A percentile compares a stretch with the other conserved stretches of the same genome.
Evolutionary conservation across 1,284 basidiomycete genomes (phyloP).

Genomic region (Ustilago shanxiensis): DNA sequence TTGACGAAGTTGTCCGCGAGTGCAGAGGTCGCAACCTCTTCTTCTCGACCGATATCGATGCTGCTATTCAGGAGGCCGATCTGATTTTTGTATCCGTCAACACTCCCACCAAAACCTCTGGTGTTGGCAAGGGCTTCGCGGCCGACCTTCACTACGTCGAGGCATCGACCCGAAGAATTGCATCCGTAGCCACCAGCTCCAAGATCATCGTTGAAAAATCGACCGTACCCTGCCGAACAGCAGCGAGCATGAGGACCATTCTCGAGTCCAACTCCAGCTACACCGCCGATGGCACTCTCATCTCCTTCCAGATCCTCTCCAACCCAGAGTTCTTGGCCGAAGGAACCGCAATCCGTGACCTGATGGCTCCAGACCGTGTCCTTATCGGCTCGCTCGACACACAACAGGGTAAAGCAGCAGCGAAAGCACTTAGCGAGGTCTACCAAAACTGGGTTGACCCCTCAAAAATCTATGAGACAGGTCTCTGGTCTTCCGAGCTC

Average conservation of each 20-base stretch:
- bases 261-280: conserved; percentile 89
- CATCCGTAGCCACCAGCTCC: conserved; percentile 85
- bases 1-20: conserved; percentile 90
- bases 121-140: conserved; percentile 96
- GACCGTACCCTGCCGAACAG: conserved; percentile 97
- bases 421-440: conserved; percentile 80
- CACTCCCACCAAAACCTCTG: conserved; percentile 97
- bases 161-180: conserved; percentile 93
- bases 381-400: conserved; percentile 95
- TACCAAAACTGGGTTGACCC: conserved; percentile 96
- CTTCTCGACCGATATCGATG: conserved; percentile 95
- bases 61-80: conserved; percentile 91
- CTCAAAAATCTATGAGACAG: conserved; percentile 89
- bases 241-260: conserved; percentile 98
- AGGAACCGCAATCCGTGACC: conserved; percentile 92
- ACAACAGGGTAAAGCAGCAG: conserved; percentile 84
- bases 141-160: conserved; percentile 84
- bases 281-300: conserved; percentile 76
- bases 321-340: conserved; percentile 99
- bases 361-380: conserved; percentile 91
- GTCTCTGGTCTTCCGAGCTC: conserved; percentile 98
- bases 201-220: conserved; percentile 99
- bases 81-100: conserved; percentile 83
- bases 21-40: conserved; percentile 94
- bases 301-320: conserved; percentile 96